phyloP scores from a whole-genome alignment of 441 rosid genomes.

The Gossypium trilobum region DNA sequence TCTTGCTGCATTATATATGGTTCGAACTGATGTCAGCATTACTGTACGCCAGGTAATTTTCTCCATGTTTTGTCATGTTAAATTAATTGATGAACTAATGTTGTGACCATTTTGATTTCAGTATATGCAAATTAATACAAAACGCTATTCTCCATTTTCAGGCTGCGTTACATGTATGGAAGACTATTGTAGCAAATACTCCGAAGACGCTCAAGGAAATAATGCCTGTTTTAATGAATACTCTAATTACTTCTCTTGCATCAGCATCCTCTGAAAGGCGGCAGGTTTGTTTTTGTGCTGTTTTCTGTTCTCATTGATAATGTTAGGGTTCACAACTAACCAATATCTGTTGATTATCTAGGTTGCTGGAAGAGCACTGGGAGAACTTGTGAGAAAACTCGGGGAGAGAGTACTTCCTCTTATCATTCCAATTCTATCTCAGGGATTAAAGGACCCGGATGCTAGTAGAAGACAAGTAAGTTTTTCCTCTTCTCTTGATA shows the following conservation, averaged over 20 bases:
- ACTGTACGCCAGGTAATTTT: conserved; percentile 93
- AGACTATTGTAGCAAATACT: conserved; percentile 96
- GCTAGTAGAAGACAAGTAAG: conserved; percentile 89
- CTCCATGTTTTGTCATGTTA: conserved; percentile 10
- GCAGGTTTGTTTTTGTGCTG: conserved; percentile 48
- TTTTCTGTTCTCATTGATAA: background rate
- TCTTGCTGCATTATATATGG: conserved; percentile 98
- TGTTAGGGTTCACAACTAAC: background rate
- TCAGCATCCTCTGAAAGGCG: conserved; percentile 95
- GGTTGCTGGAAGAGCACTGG: conserved; percentile 96
- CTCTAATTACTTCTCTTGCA: conserved; percentile 86
- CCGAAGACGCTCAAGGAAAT: conserved; percentile 97
- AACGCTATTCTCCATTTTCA: conserved; percentile 23
- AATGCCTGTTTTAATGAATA: conserved; percentile 92
- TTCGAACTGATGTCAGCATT: conserved; percentile 90
- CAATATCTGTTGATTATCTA: conserved; percentile 19
- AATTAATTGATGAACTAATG: conserved; percentile 4
- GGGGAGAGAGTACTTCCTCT: conserved; percentile 99
- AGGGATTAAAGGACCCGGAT: conserved; percentile 71
- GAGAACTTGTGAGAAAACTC: conserved; percentile 98
- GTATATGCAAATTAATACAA: background rate
- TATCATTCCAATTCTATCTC: conserved; percentile 86
- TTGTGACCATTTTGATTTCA: background rate
- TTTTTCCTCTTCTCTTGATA: conserved; percentile 10
- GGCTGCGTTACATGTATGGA: conserved; percentile 99